Conservation (phyloP, 495 filamentous ascomycete species). For the Neurospora intermedia region DNA sequence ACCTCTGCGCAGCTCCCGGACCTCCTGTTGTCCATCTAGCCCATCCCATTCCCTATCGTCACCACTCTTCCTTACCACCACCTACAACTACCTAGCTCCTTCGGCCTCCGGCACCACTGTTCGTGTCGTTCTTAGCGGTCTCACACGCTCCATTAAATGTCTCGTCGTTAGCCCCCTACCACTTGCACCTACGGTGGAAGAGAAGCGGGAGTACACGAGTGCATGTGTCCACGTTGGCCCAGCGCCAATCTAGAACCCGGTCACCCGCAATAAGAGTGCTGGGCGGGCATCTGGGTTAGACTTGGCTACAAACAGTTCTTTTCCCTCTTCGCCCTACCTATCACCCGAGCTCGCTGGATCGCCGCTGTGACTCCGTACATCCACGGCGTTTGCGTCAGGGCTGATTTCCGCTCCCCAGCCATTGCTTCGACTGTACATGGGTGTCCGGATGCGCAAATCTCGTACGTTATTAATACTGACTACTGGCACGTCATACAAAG, state of each 20-base stretch:
- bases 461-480: constrained; percentile 14
- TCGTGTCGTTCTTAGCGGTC: not conserved
- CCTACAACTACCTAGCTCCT: not conserved
- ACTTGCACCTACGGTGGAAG: not conserved
- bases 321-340: not conserved
- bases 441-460: constrained; percentile 6
- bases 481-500: constrained; percentile 25
- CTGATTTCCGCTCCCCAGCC: not conserved
- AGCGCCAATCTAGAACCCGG: not conserved
- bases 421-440: not conserved
- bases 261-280: not conserved
- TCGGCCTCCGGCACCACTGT: not conserved
- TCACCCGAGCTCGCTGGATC: not conserved
- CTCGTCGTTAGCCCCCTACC: not conserved
- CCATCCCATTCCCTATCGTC: not conserved
- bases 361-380: not conserved
- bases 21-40: not conserved
- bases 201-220: not conserved
- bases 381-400: not conserved
- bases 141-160: not conserved
- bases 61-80: not conserved
- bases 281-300: not conserved
- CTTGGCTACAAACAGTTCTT: not conserved
- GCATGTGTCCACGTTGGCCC: not conserved
- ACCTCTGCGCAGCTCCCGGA: not conserved